Conservation (phyloP, 2,329 filamentous ascomycete genomes). For the Fusarium subglutinans region DNA sequence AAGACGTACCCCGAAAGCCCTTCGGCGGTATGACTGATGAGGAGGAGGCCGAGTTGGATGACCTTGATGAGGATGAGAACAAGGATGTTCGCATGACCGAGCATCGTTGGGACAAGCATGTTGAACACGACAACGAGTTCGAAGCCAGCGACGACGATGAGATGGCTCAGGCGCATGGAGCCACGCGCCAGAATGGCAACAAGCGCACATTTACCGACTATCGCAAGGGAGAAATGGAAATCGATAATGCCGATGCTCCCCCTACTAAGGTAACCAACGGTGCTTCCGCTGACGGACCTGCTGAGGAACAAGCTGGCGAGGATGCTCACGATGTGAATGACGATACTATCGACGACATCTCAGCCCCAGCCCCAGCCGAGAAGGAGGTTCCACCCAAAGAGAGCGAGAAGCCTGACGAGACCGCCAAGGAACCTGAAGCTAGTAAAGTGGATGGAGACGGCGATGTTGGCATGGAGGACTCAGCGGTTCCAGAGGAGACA, state of each 20-base stretch:
- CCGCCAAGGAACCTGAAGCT: conserved; percentile 27
- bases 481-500: conserved; percentile 39
- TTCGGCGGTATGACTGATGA: conserved; percentile 72
- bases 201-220: conserved; percentile 64
- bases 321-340: conserved; percentile 51
- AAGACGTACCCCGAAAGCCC: conserved; percentile 73
- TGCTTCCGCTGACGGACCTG: conserved; percentile 42
- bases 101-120: conserved; percentile 81
- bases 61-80: conserved; percentile 85
- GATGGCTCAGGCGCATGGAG: conserved; percentile 75
- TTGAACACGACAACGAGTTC: conserved; percentile 81
- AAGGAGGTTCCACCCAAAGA: conserved; percentile 41
- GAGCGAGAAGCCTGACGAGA: conserved; percentile 14
- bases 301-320: conserved; percentile 42
- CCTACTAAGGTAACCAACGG: conserved; percentile 49
- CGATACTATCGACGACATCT: conserved; percentile 57
- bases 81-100: conserved; percentile 85
- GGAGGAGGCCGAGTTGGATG: conserved; percentile 71
- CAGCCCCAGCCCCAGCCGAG: conserved; percentile 41
- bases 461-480: conserved; percentile 61
- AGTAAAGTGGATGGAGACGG: conserved; percentile 57
- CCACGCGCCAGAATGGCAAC: conserved; percentile 62
- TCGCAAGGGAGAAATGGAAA: conserved; percentile 53
- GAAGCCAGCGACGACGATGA: conserved; percentile 93
- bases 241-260: conserved; percentile 51